A percentile compares a stretch with the other conserved stretches of the same genome.
Evolutionary conservation across 805 yeast genomes (phyloP).

Genomic region (Cyberlindnera euphorbiiphila): DNA sequence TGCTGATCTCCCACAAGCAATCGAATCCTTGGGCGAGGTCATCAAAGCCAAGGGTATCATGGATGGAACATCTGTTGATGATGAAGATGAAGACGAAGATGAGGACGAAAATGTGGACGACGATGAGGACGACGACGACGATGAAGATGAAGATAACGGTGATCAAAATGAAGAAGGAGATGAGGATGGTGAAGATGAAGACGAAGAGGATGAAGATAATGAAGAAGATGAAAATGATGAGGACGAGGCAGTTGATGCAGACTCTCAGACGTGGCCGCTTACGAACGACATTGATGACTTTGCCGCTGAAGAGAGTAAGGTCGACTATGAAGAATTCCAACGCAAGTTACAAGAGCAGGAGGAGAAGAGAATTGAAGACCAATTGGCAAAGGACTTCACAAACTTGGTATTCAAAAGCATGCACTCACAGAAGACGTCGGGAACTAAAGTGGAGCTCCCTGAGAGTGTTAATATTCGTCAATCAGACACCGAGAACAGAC

Average conservation of each 20-base stretch:
- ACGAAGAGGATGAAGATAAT: conserved; percentile 16
- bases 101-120: conserved; percentile 22
- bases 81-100: conserved; percentile 18
- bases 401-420: conserved; percentile 49
- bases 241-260: conserved; percentile 22
- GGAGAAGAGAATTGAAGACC: conserved; percentile 44
- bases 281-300: conserved; percentile 26
- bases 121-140: conserved; percentile 17
- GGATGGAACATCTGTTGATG: conserved; percentile 13
- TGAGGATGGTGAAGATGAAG: no score
- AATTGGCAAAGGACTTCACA: conserved; percentile 55
- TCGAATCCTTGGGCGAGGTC: conserved; percentile 34
- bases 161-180: conserved; percentile 33
- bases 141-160: conserved; percentile 29
- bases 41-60: conserved; percentile 15
- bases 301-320: conserved; percentile 29
- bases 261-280: conserved; percentile 9
- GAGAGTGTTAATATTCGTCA: conserved; percentile 4
- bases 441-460: conserved; percentile 16
- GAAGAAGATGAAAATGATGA: conserved; percentile 10
- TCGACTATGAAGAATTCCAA: conserved; percentile 37
- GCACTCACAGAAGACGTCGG: conserved; percentile 26
- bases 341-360: conserved; percentile 36
- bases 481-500: conserved; percentile 33
- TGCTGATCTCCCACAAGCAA: conserved; percentile 39